Evolutionary conservation across 441 rosid genomes (phyloP).

Genomic region (Biscutella auriculata): DNA sequence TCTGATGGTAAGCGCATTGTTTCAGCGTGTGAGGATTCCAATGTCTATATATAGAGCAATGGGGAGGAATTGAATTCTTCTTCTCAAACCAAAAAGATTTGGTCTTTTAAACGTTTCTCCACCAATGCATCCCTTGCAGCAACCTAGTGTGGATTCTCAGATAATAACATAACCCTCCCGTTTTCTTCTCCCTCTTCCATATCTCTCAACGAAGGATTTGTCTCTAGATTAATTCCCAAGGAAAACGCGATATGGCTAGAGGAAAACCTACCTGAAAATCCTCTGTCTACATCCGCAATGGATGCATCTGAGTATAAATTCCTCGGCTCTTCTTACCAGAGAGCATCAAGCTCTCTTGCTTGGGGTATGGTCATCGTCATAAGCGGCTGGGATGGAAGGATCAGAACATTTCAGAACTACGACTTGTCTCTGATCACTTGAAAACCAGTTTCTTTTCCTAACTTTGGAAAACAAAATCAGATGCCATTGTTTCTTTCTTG

Average conservation of each 20-base stretch:
- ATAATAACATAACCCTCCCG: slow-evolving; percentile 24
- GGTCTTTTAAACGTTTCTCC: slow-evolving; percentile 65
- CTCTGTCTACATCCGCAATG: slow-evolving; percentile 27
- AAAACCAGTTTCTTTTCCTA: not conserved
- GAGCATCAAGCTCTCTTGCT: slow-evolving; percentile 47
- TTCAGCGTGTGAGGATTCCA: slow-evolving; percentile 75
- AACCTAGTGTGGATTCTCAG: slow-evolving; percentile 50
- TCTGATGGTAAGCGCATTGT: slow-evolving; percentile 74
- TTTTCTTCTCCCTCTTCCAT: slow-evolving; percentile 31
- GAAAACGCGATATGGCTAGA: slow-evolving; percentile 95
- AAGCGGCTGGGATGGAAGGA: slow-evolving; percentile 87
- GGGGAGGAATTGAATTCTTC: slow-evolving; percentile 20
- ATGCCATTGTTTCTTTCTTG: slow-evolving; percentile 21
- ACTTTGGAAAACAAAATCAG: slow-evolving; percentile 12
- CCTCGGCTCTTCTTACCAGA: slow-evolving; percentile 63
- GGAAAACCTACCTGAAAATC: slow-evolving; percentile 52
- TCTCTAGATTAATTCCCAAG: slow-evolving; percentile 53
- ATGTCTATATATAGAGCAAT: slow-evolving; percentile 65
- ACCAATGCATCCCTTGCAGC: slow-evolving; percentile 71
- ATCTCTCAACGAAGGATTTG: slow-evolving; percentile 23
- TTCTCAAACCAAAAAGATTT: slow-evolving; percentile 35
- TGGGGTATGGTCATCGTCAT: slow-evolving; percentile 95
- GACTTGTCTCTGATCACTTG: slow-evolving; percentile 66
- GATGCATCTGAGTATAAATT: slow-evolving; percentile 57
- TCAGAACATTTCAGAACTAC: slow-evolving; percentile 79